Evolutionary conservation across 345 rosid species (phyloP), one percentile per base, ranked within the genome.

Genomic region (Anastatica hierochuntica): DNA sequence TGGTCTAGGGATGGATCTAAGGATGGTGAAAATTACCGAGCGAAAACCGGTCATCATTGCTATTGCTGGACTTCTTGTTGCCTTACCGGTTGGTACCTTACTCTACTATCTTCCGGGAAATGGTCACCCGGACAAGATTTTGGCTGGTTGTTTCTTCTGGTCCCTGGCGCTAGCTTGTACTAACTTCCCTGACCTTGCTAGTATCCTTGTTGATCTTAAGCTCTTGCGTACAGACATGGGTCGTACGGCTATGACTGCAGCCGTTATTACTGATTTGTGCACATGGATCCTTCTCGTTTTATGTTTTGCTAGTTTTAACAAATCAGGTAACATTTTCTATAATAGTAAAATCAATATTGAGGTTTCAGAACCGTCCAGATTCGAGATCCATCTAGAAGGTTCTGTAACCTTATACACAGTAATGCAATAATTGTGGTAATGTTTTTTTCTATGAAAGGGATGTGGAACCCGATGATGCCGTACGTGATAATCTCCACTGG

Each of bases 191-290:
- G 84, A 74, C 23, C 73, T 80, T 10, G 78, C 80, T 2, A 71
- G 68, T 18, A 59, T 73, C 29, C 83, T 85, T 11, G 74, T 83
- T 1, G 79, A 82, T 57, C 72, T 79, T 50, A 88, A 85, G 70
- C 82, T 82, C 16, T 79, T 85, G 19, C 80, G 78, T 56, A 44
- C 85, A 0, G 83, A 81, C 1, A 63, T 79, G 1, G 94, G 90
- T 7, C 67, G 58, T 19, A 64, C 59, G 0, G 84, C 88, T 0
- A 57, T 81, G 64, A 42, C 81, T 29, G 70, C 83, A 5, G 68
- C 87, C 47, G 19, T 77, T 35, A 7, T 80, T 18, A 63, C 61
- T 10, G 92, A 83, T 31, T 23, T 80, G 4, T 51, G 39, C 45
- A 57, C 88, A 19, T 82, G 95, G 97, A 2, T 70, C 26, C 64